Evolutionary conservation across 1,284 basidiomycete genomes (phyloP).

Genomic region (Fomitiporia mediterranea): DNA sequence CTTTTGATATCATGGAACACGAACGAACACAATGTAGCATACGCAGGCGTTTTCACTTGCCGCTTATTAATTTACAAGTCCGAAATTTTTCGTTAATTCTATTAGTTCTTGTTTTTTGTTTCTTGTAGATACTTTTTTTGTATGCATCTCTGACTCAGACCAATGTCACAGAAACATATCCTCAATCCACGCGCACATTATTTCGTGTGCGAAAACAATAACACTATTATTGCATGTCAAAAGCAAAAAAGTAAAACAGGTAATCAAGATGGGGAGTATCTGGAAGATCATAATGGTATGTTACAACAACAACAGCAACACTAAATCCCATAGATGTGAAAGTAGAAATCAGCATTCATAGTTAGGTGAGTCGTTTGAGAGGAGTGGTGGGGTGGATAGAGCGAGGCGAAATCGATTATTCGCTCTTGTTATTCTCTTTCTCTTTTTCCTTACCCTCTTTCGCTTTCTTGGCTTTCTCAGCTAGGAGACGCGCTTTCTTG

Average conservation of each 20-base stretch:
- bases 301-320: neutral
- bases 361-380: neutral
- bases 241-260: too few species aligned
- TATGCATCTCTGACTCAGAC: neutral
- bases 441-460: conserved; percentile 33
- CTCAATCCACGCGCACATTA: neutral
- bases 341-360: neutral
- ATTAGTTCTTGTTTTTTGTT: neutral
- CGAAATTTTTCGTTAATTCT: too few species aligned
- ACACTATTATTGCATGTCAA: too few species aligned
- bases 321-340: too few species aligned
- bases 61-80: too few species aligned
- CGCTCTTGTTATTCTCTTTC: conserved; percentile 22
- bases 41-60: too few species aligned
- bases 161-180: neutral
- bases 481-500: conserved; percentile 57
- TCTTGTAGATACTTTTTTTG: conserved; percentile 4
- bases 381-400: neutral
- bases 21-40: too few species aligned
- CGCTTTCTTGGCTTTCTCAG: conserved; percentile 46
- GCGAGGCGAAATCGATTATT: neutral
- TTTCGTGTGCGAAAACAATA: neutral
- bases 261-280: too few species aligned
- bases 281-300: neutral
- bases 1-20: neutral